phyloP scores from a whole-genome alignment of 768 basidiomycete species.

The Lyophyllum semitale region DNA sequence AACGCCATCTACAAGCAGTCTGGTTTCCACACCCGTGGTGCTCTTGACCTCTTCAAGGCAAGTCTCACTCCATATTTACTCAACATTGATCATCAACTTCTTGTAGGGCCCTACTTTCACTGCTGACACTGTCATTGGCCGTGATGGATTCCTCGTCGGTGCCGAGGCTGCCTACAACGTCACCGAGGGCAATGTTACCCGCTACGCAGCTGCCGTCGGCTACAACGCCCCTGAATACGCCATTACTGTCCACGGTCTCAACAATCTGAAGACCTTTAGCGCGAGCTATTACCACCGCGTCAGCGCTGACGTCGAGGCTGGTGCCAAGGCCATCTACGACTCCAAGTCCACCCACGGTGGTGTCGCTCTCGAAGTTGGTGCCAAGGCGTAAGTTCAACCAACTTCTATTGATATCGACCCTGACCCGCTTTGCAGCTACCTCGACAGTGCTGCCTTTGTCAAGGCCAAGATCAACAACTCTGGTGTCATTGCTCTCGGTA shows the following conservation, averaged over 20 bases:
- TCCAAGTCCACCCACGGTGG: slow-evolving; percentile 84
- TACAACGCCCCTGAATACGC: slow-evolving; percentile 97
- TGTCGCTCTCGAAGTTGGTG: slow-evolving; percentile 91
- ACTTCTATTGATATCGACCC: not conserved
- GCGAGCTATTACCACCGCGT: slow-evolving; percentile 99
- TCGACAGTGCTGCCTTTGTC: slow-evolving; percentile 88
- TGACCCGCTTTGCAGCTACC: slow-evolving; percentile 48
- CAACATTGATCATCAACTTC: not conserved
- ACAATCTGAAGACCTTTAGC: slow-evolving; percentile 91
- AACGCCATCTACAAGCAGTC: slow-evolving; percentile 94
- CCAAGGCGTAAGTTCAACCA: slow-evolving; percentile 75
- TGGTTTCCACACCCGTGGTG: slow-evolving; percentile 87
- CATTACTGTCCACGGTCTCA: slow-evolving; percentile 90
- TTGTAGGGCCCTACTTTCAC: slow-evolving; percentile 93
- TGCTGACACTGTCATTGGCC: slow-evolving; percentile 91
- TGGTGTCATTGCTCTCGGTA: slow-evolving; percentile 86
- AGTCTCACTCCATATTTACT: slow-evolving; percentile 19
- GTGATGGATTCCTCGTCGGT: slow-evolving; percentile 96
- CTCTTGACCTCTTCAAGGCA: slow-evolving; percentile 94
- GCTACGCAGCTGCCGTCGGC: slow-evolving; percentile 90
- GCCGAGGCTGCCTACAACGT: slow-evolving; percentile 97
- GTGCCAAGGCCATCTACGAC: slow-evolving; percentile 96
- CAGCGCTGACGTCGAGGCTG: slow-evolving; percentile 87
- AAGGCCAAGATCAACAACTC: slow-evolving; percentile 99
- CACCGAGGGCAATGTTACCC: slow-evolving; percentile 87